phyloP scores from a whole-genome alignment of 352 stramenopile species.

The Halophytophthora polymorphica region DNA sequence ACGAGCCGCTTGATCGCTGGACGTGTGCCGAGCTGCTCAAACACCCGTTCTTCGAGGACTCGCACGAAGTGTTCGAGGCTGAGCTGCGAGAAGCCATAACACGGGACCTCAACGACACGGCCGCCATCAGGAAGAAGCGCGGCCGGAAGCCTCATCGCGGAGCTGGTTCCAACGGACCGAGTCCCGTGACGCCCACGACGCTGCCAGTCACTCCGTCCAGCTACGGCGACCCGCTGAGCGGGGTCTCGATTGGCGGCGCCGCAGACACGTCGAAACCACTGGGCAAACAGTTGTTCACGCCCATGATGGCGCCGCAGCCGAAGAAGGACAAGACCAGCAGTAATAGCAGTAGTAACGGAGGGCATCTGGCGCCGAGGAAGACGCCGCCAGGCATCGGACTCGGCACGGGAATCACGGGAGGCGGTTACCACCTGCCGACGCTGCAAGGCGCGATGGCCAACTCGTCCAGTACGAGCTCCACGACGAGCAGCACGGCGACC shows the following conservation, averaged over 20 bases:
- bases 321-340: conserved; percentile 24
- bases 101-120: conserved; percentile 60
- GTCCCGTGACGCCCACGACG: conserved; percentile 9
- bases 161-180: conserved; percentile 2
- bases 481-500: conserved; percentile 20
- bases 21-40: conserved; percentile 73
- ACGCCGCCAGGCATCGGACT: conserved; percentile 16
- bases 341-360: conserved; percentile 10
- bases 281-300: conserved; percentile 27
- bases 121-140: conserved; percentile 57
- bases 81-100: conserved; percentile 73
- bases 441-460: conserved; percentile 27
- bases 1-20: conserved; percentile 78
- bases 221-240: conserved; percentile 14
- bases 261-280: conserved; percentile 11
- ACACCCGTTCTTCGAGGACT: conserved; percentile 70
- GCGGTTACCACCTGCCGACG: conserved; percentile 31
- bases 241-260: neutral
- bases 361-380: conserved; percentile 11
- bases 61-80: conserved; percentile 48
- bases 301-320: conserved; percentile 11
- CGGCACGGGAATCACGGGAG: neutral
- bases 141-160: conserved; percentile 36
- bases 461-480: conserved; percentile 30
- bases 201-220: conserved; percentile 2